Evolutionary conservation across 179 eudicot genomes (phyloP).

Genomic region (Pouteria campechiana): DNA sequence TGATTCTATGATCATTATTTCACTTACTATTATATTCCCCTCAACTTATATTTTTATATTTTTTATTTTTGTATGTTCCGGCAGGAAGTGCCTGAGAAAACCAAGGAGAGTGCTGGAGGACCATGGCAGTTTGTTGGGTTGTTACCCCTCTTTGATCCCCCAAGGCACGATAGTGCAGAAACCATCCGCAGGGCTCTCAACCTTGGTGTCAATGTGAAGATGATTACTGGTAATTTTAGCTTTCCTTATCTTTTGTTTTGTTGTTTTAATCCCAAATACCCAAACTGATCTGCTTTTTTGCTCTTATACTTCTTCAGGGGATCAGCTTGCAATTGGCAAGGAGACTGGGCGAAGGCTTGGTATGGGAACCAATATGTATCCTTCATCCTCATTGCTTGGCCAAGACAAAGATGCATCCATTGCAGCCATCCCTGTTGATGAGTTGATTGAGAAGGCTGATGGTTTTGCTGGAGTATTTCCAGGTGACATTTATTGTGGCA

Average conservation of each 20-base stretch:
- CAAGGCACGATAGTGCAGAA: constrained; percentile 81
- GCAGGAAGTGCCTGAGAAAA: constrained; percentile 71
- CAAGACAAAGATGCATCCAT: constrained; percentile 36
- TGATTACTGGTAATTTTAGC: constrained; percentile 58
- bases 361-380: constrained; percentile 80
- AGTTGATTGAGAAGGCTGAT: constrained; percentile 64
- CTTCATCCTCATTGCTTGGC: constrained; percentile 52
- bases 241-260: background rate
- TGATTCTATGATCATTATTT: too few species aligned
- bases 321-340: constrained; percentile 67
- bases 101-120: constrained; percentile 54
- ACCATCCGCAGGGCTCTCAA: constrained; percentile 75
- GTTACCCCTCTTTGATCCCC: constrained; percentile 76
- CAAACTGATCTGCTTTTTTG: background rate
- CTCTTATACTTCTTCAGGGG: constrained; percentile 22
- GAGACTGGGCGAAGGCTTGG: constrained; percentile 74
- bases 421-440: constrained; percentile 55
- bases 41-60: background rate
- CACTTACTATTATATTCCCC: too few species aligned
- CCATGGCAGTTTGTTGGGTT: constrained; percentile 81
- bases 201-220: constrained; percentile 79
- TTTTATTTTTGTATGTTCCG: background rate
- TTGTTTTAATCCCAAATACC: background rate
- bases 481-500: constrained; percentile 14
- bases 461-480: constrained; percentile 80